Conservation (phyloP, 2,329 filamentous ascomycete species). For the Aspergillus terreus region DNA sequence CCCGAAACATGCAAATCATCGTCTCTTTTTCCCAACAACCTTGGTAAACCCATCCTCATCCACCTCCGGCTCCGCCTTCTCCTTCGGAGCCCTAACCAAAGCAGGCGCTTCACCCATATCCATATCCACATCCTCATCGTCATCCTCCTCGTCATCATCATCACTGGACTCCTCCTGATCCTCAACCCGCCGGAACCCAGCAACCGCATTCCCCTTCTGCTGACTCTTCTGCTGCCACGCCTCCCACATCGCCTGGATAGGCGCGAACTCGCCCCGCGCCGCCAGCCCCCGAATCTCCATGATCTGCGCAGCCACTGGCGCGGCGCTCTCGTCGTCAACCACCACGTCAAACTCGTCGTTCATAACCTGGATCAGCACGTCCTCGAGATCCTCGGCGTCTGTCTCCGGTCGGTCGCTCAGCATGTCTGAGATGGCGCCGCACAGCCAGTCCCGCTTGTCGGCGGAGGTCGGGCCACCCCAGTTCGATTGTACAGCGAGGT, state of each 20-base stretch:
- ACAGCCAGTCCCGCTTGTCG: slow-evolving; percentile 97
- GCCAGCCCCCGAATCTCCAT: slow-evolving; percentile 64
- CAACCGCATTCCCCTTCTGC: slow-evolving; percentile 31
- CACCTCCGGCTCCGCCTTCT: slow-evolving; percentile 66
- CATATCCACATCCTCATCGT: slow-evolving; percentile 58
- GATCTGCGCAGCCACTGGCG: slow-evolving; percentile 69
- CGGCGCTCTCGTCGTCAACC: slow-evolving; percentile 83
- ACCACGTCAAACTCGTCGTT: slow-evolving; percentile 92
- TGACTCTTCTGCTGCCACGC: slow-evolving; percentile 36
- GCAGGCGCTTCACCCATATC: slow-evolving; percentile 68
- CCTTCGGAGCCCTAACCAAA: slow-evolving; percentile 54
- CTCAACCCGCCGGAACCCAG: slow-evolving; percentile 36
- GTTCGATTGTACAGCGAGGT: slow-evolving; percentile 77
- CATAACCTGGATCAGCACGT: slow-evolving; percentile 84
- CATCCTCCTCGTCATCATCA: slow-evolving; percentile 59
- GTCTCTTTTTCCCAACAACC: slow-evolving; percentile 66
- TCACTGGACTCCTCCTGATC: slow-evolving; percentile 51
- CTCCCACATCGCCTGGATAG: slow-evolving; percentile 59
- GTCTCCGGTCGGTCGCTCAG: slow-evolving; percentile 61
- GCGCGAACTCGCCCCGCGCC: slow-evolving; percentile 61
- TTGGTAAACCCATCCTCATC: slow-evolving; percentile 81
- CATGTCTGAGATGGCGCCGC: slow-evolving; percentile 78
- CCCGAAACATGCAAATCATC: slow-evolving; percentile 22
- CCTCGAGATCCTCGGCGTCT: slow-evolving; percentile 76
- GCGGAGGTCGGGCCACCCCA: slow-evolving; percentile 81